Evolutionary conservation across 192 early-diverging fungal species (phyloP), one percentile per base, ranked within the genome.

Genomic region (Haplosporangium gracile): DNA sequence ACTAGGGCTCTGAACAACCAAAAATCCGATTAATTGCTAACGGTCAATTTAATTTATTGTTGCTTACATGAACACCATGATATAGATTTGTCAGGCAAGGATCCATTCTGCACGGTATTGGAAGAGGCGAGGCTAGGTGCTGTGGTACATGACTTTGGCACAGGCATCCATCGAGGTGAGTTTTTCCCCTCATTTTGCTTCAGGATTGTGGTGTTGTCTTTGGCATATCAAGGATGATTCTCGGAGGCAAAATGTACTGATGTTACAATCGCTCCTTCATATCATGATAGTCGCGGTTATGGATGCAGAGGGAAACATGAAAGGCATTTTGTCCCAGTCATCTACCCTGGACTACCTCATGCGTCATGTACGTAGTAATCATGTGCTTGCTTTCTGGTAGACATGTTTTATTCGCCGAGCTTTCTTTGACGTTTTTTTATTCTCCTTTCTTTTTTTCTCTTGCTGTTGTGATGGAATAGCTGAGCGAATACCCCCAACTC

Each of bases 61-160:
- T 26, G 29, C 29, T 32, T 65, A 15, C 29, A 32, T 26, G n/a
- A 65, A 29, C 11, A 65, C 29, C n/a, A 8, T 38, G 68, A 51
- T 34, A 38, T 89, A 76, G 96, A 97, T 84, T 75, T 96, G 53
- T 97, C 96, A 6, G 91, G 93, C 38, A 92, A 93, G 72, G 96
- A 97, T 76, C 96, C 96, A 32, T 97, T 97, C 80, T 96, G 95
- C 81, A 93, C 93, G 26, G 94, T 96, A 18, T 70, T 95, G 65
- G 91, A 92, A n/a, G 95, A 96, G 76, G 93, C 96, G 32, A 94
- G 93, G 0, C 78, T 97, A 3, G 84, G 93, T 11, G 93, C 95
- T 55, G 90, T 95, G 29, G 93, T 94, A 4, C 92, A 92, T 51
- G 91, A 95, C 39, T 96, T 97, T 83, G 93, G 93, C 6, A 90